A percentile compares a stretch with the other conserved stretches of the same genome.
These are phyloP conservation scores for Candida gigantensis DNA, from an alignment of 1,139 yeast species.

Conservation along the genomic window DNA sequence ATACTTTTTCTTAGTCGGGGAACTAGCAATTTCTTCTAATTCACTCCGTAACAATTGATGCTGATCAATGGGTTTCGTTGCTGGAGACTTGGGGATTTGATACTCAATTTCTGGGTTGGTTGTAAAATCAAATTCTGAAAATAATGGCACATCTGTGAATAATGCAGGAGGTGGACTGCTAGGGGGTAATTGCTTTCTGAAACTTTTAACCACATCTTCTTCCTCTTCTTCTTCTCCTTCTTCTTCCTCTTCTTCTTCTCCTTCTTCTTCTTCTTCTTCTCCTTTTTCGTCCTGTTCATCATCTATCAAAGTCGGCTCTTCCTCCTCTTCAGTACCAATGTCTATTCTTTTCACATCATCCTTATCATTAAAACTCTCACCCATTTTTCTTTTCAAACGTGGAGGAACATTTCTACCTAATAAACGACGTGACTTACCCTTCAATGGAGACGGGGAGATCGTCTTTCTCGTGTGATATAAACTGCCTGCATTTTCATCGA, in stretches of 20 bases:
- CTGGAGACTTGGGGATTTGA: conserved; percentile 31
- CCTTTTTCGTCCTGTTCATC: conserved; percentile 11
- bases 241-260: conserved; percentile 6
- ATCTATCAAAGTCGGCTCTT: too few species aligned
- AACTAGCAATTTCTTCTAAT: conserved; percentile 2
- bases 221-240: conserved; percentile 19
- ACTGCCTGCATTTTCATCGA: conserved; percentile 43
- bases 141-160: conserved; percentile 19
- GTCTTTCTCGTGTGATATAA: conserved; percentile 34
- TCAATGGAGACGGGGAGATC: conserved; percentile 7
- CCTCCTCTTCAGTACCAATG: conserved; percentile 14
- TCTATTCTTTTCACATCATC: conserved; percentile 45
- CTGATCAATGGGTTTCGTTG: conserved; percentile 11
- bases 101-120: conserved; percentile 21
- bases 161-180: conserved; percentile 30
- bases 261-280: conserved; percentile 14
- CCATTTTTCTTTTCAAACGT: conserved; percentile 45
- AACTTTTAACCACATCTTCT: conserved; percentile 15
- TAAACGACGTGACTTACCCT: conserved; percentile 28
- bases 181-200: conserved; percentile 22
- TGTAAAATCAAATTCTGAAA: conserved; percentile 30
- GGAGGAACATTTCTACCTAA: conserved; percentile 44
- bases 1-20: background rate
- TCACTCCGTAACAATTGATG: conserved; percentile 6
- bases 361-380: conserved; percentile 48